Conservation (phyloP, 1,284 basidiomycete species). For the Cryptococcus amylolentus region DNA sequence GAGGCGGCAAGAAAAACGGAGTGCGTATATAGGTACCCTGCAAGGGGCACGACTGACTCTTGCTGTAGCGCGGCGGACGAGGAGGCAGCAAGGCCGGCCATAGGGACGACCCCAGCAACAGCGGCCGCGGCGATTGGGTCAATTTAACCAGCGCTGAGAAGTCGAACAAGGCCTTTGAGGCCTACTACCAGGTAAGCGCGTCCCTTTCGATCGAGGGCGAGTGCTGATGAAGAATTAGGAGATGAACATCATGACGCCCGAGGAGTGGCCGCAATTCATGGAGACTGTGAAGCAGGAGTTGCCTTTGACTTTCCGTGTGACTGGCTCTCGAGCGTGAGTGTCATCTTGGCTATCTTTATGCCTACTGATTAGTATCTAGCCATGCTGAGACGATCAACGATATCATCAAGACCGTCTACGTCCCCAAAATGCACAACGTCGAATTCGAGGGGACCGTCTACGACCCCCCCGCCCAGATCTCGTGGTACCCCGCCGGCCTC, state of each 20-base stretch:
- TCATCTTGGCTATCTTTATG: not conserved
- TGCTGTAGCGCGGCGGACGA: not conserved
- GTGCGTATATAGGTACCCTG: not conserved
- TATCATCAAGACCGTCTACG: slow-evolving; percentile 69
- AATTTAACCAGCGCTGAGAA: slow-evolving; percentile 20
- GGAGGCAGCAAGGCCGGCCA: not conserved
- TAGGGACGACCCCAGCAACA: not conserved
- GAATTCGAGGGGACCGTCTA: slow-evolving; percentile 64
- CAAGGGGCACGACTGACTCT: not conserved
- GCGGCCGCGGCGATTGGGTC: slow-evolving; percentile 19
- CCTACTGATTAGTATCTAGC: slow-evolving; percentile 47
- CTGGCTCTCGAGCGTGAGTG: slow-evolving; percentile 75
- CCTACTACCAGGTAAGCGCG: slow-evolving; percentile 61
- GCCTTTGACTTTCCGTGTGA: slow-evolving; percentile 92
- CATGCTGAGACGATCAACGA: slow-evolving; percentile 69
- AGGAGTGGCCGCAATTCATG: slow-evolving; percentile 78
- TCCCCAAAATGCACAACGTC: slow-evolving; percentile 71
- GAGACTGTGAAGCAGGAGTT: slow-evolving; percentile 66
- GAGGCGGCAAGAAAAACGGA: not conserved
- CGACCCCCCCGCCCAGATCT: slow-evolving; percentile 75
- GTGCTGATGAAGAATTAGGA: slow-evolving; percentile 19
- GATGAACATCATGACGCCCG: slow-evolving; percentile 46
- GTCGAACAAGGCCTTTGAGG: slow-evolving; percentile 67
- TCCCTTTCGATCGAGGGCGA: not conserved
- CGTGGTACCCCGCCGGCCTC: slow-evolving; percentile 90